Evolutionary conservation across 2,329 filamentous ascomycete species (phyloP).

Genomic region (Cladophialophora bantiana): DNA sequence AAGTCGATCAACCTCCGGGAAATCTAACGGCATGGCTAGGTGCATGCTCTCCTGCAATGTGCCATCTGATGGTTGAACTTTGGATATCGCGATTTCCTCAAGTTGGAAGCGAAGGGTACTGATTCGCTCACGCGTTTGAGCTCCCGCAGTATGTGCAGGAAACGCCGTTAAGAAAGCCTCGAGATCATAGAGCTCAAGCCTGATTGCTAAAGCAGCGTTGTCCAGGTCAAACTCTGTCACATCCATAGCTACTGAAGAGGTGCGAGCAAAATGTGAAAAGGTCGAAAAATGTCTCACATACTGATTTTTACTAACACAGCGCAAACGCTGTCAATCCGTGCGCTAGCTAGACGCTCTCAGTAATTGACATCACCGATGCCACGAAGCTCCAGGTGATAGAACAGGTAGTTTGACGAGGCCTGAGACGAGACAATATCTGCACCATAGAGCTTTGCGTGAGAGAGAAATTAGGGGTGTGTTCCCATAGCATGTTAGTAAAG

Average conservation of each 20-base stretch:
- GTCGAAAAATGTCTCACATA: neutral
- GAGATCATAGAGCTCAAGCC: constrained; percentile 17
- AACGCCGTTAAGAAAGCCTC: neutral
- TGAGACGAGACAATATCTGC: neutral
- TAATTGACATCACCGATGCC: neutral
- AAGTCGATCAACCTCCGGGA: constrained; percentile 12
- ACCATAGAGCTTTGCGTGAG: neutral
- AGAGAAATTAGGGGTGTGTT: neutral
- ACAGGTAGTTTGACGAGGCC: neutral
- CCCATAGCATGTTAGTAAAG: neutral
- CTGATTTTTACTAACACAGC: neutral
- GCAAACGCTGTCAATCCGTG: neutral
- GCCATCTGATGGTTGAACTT: neutral
- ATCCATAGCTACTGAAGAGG: neutral
- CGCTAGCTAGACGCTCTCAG: neutral
- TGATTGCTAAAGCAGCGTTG: constrained; percentile 2
- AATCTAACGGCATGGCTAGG: constrained; percentile 29
- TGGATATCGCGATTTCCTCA: constrained; percentile 7
- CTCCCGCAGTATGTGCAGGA: neutral
- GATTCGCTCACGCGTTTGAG: constrained; percentile 1
- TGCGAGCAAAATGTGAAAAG: neutral
- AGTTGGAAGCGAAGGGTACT: constrained; percentile 15
- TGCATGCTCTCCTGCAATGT: constrained; percentile 28
- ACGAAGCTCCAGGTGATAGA: neutral
- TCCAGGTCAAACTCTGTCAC: neutral